Conservation (phyloP, 495 filamentous ascomycete genomes). For the Neurospora tetrasperma region DNA sequence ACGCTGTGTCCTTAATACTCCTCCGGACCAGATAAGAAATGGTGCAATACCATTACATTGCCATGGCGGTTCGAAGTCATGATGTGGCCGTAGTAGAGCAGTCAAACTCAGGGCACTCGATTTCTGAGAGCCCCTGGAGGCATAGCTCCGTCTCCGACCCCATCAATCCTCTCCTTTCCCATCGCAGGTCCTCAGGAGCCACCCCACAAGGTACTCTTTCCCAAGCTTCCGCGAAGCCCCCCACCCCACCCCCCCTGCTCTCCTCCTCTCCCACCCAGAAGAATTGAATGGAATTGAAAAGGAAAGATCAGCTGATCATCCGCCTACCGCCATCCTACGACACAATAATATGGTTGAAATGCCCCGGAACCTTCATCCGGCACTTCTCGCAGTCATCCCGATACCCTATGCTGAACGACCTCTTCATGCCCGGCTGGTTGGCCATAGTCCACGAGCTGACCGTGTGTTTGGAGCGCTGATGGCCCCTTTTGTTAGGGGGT, state of each 20-base stretch:
- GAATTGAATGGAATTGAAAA: neutral
- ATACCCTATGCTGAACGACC: conserved; percentile 72
- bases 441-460: conserved; percentile 35
- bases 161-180: neutral
- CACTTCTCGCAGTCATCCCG: conserved; percentile 83
- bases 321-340: conserved; percentile 27
- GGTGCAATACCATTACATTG: neutral
- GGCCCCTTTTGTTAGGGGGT: conserved; percentile 22
- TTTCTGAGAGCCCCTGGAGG: neutral
- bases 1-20: neutral
- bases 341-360: conserved; percentile 75
- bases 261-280: neutral
- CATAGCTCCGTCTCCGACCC: neutral
- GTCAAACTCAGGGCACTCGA: neutral
- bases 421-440: conserved; percentile 47
- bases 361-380: conserved; percentile 64
- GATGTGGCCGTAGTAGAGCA: neutral
- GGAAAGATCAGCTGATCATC: neutral
- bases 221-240: neutral
- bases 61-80: neutral
- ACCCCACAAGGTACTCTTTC: neutral
- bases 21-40: neutral
- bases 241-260: neutral
- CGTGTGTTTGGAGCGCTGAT: conserved; percentile 38
- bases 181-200: neutral